Percentiles rank a stretch among this genome's conserved stretches.
Conservation (phyloP, 345 rosid genomes). For the Firmiana major region DNA sequence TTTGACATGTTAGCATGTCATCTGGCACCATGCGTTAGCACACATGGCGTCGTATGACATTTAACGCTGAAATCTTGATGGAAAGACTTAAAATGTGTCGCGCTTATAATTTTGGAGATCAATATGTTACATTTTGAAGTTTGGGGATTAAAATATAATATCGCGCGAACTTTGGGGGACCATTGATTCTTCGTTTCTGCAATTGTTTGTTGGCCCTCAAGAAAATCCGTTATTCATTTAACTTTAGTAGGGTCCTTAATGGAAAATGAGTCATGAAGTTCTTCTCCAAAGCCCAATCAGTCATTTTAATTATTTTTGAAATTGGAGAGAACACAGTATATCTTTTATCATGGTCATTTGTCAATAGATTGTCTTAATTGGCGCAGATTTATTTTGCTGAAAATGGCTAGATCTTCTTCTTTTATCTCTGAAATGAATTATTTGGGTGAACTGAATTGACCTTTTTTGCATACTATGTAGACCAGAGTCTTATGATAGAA, state of each 20-base stretch:
- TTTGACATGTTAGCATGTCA: no score
- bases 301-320: background rate
- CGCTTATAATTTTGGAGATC: no score
- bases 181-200: background rate
- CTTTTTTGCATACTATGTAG: slow-evolving; percentile 25
- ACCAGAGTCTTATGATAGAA: slow-evolving; percentile 60
- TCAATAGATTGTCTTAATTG: background rate
- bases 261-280: background rate
- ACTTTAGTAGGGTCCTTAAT: background rate
- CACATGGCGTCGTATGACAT: no score
- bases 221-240: background rate
- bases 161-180: no score
- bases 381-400: background rate
- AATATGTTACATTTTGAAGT: no score
- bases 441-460: background rate
- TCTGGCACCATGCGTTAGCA: no score
- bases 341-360: background rate
- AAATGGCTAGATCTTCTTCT: background rate
- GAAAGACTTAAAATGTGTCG: no score
- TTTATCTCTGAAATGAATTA: background rate
- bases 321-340: background rate
- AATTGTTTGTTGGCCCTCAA: background rate
- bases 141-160: no score
- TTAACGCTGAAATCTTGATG: no score
- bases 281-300: background rate